Conservation (phyloP, 148 eudicot genomes). For the Rhododendron henanense region DNA sequence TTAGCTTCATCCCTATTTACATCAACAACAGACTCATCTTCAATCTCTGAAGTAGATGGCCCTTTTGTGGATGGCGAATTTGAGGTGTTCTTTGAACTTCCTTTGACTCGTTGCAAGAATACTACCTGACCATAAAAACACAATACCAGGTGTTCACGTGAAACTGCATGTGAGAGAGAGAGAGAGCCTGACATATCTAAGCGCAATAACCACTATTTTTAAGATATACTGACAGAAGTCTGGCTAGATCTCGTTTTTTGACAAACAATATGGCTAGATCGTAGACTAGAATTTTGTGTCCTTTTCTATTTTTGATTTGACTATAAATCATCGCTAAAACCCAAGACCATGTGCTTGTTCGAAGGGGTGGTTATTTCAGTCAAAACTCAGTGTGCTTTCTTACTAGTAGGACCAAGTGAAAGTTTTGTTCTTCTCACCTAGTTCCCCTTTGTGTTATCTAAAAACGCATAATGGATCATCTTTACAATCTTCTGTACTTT, state of each 20-base stretch:
- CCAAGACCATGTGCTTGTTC: not conserved
- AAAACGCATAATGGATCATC: not conserved
- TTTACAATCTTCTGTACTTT: not conserved
- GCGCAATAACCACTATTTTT: not conserved
- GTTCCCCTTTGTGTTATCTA: not conserved
- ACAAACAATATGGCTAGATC: not conserved
- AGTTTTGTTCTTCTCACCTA: not conserved
- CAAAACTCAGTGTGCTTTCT: not conserved
- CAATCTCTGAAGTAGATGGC: conserved; percentile 45
- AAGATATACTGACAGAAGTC: not conserved
- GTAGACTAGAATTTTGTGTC: not conserved
- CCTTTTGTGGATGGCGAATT: conserved; percentile 48
- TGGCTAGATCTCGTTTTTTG: not conserved
- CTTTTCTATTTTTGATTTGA: not conserved
- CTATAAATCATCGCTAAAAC: not conserved
- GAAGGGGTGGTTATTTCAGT: not conserved
- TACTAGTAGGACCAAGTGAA: not conserved
- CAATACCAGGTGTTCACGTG: conserved; percentile 4
- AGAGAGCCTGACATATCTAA: not conserved
- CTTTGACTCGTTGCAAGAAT: conserved; percentile 59
- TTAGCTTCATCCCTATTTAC: conserved; percentile 49
- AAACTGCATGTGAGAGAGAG: not conserved
- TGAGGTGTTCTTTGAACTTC: conserved; percentile 35
- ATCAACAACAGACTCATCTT: conserved; percentile 47
- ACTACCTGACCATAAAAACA: conserved; percentile 52